These are phyloP conservation scores for Irineochytrium annulatum DNA, from an alignment of 192 early-diverging fungal species.

Conservation along the genomic window DNA sequence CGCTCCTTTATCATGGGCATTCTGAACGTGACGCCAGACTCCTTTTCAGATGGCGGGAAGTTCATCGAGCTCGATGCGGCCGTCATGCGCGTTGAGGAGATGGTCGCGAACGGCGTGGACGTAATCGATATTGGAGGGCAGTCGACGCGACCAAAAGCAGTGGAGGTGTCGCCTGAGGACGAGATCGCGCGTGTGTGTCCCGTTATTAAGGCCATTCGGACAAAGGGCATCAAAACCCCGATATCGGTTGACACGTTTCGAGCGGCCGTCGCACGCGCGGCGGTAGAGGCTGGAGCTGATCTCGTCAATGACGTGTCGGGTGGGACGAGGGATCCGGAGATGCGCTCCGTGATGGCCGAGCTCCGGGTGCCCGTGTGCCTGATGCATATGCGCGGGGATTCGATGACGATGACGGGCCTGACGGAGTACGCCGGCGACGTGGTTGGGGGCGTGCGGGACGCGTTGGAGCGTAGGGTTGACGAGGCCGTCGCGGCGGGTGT, in stretches of 20 bases:
- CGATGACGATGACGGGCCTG: constrained; percentile 76
- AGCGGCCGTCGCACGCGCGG: constrained; percentile 75
- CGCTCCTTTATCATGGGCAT: constrained; percentile 91
- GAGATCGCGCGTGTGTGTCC: constrained; percentile 80
- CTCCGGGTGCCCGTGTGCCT: constrained; percentile 78
- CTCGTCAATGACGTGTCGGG: constrained; percentile 95
- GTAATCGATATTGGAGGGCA: constrained; percentile 95
- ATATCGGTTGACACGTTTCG: constrained; percentile 95
- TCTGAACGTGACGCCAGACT: constrained; percentile 94
- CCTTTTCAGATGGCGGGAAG: constrained; percentile 90
- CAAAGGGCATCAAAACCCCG: constrained; percentile 52
- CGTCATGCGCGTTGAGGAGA: constrained; percentile 56
- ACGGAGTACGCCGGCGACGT: constrained; percentile 75
- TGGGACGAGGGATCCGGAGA: constrained; percentile 69
- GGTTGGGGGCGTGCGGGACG: constrained; percentile 62
- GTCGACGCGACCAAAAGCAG: constrained; percentile 85
- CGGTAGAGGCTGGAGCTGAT: constrained; percentile 87
- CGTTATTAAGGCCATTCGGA: constrained; percentile 73
- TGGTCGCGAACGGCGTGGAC: constrained; percentile 75
- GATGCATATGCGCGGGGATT: constrained; percentile 98
- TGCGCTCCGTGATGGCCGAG: constrained; percentile 76
- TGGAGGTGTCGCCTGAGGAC: constrained; percentile 67
- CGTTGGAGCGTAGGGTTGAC: constrained; percentile 64
- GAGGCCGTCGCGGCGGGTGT: constrained; percentile 76
- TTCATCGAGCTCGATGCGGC: constrained; percentile 59